Base-by-base conservation (phyloP, 176 grass and related monocot species). In the Pharus latifolius region DNA sequence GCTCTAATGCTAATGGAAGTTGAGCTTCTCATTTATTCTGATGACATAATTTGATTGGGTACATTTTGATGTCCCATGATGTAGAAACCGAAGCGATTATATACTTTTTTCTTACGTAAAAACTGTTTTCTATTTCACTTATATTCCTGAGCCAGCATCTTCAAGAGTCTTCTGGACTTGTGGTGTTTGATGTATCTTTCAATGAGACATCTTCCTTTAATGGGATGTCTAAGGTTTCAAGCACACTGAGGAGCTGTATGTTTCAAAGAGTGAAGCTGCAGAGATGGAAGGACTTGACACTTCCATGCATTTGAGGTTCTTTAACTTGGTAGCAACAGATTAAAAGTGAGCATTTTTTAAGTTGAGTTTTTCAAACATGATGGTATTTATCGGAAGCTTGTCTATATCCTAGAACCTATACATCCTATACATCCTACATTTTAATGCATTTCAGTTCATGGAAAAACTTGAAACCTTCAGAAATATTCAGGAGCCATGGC, bases 161-260 rank as follows among this genome's bases (percentile, higher is more conserved):
- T 94, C 71, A 94, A 91, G 72, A 62, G 63, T 30, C 84, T 99
- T 80, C 76, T 94, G n/a, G n/a, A n/a, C n/a, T n/a, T n/a, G n/a
- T n/a, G 25, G 52, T 99, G 24, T 94, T 99, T 31, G 95, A 99
- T 94, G 95, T 99, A 63, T 91, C 95, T 62, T 99, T 91, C 84
- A 99, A 99, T 78, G 95, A 94, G 87, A 88, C 94, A 85, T 49
- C 87, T 71, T 90, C 84, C 56, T 85, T 99, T 49, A 83, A 72
- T 56, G 87, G 76, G 44, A 44, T 99, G 20, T 91, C 79, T 17
- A 88, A 90, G 79, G 90, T 94, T 68, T 91, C 90, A 35, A 70
- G 34, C 30, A 91, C 82, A 66, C 44, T 99, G 28, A 88, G 68
- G 89, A 99, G 69, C 84, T 99, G 34, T 98, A 99, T 72, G 84